phyloP scores from a whole-genome alignment of 164 flowering plant species.

The Warburgia ugandensis region DNA sequence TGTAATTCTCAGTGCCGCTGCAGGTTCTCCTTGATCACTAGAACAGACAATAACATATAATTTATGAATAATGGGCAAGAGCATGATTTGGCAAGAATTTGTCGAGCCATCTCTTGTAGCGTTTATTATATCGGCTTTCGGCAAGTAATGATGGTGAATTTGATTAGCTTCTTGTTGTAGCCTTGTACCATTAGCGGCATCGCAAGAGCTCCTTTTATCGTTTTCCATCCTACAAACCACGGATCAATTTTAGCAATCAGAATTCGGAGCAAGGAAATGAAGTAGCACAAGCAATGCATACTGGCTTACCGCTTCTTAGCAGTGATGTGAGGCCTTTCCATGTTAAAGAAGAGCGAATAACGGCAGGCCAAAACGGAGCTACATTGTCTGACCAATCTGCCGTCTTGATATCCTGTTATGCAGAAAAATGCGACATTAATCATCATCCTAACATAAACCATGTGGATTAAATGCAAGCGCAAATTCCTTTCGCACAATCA shows the following conservation, averaged over 20 bases:
- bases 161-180: slow-evolving; percentile 67
- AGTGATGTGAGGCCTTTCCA: slow-evolving; percentile 84
- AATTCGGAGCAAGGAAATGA: neutral
- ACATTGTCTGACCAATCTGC: slow-evolving; percentile 89
- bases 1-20: too few relatives aligned
- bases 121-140: slow-evolving; percentile 51
- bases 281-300: neutral
- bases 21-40: too few relatives aligned
- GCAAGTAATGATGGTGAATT: slow-evolving; percentile 80
- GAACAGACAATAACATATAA: too few relatives aligned
- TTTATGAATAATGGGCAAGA: too few relatives aligned
- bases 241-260: neutral
- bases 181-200: slow-evolving; percentile 96
- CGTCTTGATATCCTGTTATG: slow-evolving; percentile 60
- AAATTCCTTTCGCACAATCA: neutral
- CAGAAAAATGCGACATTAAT: neutral
- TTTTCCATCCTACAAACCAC: slow-evolving; percentile 64
- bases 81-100: too few relatives aligned
- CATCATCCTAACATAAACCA: neutral
- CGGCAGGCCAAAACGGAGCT: slow-evolving; percentile 99
- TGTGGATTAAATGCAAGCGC: neutral
- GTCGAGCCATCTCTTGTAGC: too few relatives aligned
- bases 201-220: slow-evolving; percentile 71
- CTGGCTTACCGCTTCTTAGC: slow-evolving; percentile 53
- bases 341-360: slow-evolving; percentile 71